phyloP scores from a whole-genome alignment of 768 basidiomycete species.

The Podaxis rugospora region DNA sequence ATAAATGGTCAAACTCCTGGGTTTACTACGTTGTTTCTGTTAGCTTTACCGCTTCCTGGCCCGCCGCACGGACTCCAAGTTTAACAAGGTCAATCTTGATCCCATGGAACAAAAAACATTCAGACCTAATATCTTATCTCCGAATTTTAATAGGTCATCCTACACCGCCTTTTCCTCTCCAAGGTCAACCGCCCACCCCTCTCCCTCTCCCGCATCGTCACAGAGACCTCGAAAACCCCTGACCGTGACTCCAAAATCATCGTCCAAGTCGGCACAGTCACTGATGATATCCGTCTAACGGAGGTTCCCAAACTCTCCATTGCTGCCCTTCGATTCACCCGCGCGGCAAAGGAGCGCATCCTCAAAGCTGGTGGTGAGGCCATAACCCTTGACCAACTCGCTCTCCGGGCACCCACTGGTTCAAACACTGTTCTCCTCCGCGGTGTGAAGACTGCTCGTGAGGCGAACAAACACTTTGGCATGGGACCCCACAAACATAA shows the following conservation, averaged over 20 bases:
- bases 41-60: constrained; percentile 99
- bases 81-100: constrained; percentile 74
- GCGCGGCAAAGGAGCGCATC: constrained; percentile 90
- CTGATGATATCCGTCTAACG: constrained; percentile 88
- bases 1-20: not conserved
- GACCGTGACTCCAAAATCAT: constrained; percentile 79
- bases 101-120: not conserved
- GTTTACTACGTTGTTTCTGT: constrained; percentile 10
- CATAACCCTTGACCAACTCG: constrained; percentile 95
- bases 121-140: constrained; percentile 5
- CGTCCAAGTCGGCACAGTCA: constrained; percentile 88
- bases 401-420: constrained; percentile 90
- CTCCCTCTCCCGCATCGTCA: constrained; percentile 88
- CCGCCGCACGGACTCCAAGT: constrained; percentile 89
- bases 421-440: constrained; percentile 92
- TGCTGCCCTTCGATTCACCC: constrained; percentile 94
- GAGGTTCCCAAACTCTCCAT: constrained; percentile 87
- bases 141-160: constrained; percentile 60
- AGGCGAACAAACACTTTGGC: constrained; percentile 97
- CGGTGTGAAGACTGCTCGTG: constrained; percentile 89
- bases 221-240: constrained; percentile 65
- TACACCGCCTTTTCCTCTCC: constrained; percentile 94
- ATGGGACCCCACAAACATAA: constrained; percentile 98
- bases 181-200: constrained; percentile 96
- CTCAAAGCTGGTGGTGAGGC: constrained; percentile 92